Base-by-base conservation (phyloP, 176 grass and related monocot species). In the Oryza glumipatula region DNA sequence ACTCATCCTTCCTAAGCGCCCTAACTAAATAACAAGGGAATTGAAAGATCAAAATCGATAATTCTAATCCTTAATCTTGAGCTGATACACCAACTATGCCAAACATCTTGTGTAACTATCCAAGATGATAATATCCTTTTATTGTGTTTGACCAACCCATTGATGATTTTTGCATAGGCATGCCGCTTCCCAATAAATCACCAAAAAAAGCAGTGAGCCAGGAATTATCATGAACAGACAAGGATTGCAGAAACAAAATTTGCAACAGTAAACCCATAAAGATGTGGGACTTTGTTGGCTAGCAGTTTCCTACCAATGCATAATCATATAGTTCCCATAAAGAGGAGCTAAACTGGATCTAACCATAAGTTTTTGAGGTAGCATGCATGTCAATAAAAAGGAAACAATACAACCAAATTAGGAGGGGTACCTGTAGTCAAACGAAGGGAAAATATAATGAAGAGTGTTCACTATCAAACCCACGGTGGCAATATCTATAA, bases 401-500 rank as follows among this genome's bases (percentile, higher is more conserved):
- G 35, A 51, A 72, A 71, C 10, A 11, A 41, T 2, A 36, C 49
- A 71, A 76, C 64, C 39, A 78, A 71, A 87, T 12, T 45, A 48
- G 14, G 28, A 70, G 26, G 16, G 26, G 33, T 91, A 98, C 95
- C 95, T 94, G 89, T 98, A 98, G 63, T 98, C 95, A 93, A 98
- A 95, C 61, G 89, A 78, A 80, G 95, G 95, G 80, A 95, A 98
- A 83, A 92, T 33, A 65, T 85, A 88, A 78, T 95, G 87, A 83
- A 98, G 85, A 73, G 76, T 91, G 85, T 89, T 98, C 80, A 98
- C 95, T 67, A 98, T 11, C 61, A 98, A 92, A 82, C 90, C 82
- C 67, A 98, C 95, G 14, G 95, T 98, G 35, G 88, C 95, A 46
- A 98, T 93, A 89, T 98, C 96, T 89, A 94, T 68, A 80, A 83